Evolutionary conservation across 208 protist genomes (phyloP), one percentile per base, ranked within the genome.

Genomic region (Leptomonas pyrrhocoris): DNA sequence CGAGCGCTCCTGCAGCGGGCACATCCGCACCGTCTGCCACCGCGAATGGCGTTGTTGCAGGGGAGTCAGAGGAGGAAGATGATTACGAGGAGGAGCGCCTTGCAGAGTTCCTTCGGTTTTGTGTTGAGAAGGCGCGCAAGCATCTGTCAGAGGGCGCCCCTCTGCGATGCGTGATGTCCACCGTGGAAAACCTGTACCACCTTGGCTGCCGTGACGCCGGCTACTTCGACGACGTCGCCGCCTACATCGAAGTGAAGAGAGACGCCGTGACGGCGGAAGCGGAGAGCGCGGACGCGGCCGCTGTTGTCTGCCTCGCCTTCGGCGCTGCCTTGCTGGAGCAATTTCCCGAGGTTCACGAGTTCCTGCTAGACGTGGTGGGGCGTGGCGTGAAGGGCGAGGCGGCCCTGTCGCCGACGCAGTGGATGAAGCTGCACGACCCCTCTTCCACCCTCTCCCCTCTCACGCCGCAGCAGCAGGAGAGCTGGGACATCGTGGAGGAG

Each of bases 371-470:
- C 21, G 83, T 91, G 28, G 78, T 43, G 51, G 50, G 61, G 43
- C 46, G 58, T 0, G 84, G 86, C 34, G 43, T 77, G 36, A 69
- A 74, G 19, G 81, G 68, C 23, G 83, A 95, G 50, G n/a, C 78
- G 49, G 16, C 71, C 13, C 71, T 93, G 25, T 25, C 64, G 16
- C 89, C 88, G 53, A 87, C 77, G 2, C 68, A 79, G 56, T 96
- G 91, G 88, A 88, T 93, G 89, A 79, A 90, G 51, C 60, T 81
- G 28, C 83, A 94, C 64, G 91, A 94, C 67, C 91, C 86, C 16
- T 30, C 67, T 28, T 86, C 86, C 73, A 63, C 72, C n/a, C 49
- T 92, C 18, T 30, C 76, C 1, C 85, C 86, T 7, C 69, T 86
- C 25, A 94, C 91, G 2, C 71, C 72, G 34, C 54, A 81, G 57